Evolutionary conservation across 306 rosid genomes (phyloP).

Genomic region (Fagus sylvatica): DNA sequence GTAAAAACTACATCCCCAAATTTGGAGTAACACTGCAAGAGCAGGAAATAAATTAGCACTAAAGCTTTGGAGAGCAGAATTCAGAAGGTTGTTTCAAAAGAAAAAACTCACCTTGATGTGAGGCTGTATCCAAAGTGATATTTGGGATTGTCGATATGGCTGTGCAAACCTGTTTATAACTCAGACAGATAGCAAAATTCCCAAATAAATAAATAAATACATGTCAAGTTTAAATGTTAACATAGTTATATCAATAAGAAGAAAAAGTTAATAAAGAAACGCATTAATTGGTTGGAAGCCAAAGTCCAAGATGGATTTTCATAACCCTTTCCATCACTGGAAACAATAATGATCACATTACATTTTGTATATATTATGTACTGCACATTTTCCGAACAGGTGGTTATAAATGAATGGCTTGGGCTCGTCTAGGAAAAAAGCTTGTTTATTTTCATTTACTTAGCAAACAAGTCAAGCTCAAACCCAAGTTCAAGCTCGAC

Average conservation of each 20-base stretch:
- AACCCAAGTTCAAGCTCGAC: too few species aligned
- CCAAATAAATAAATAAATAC: neutral
- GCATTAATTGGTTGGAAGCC: neutral
- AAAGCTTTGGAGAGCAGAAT: conserved; percentile 17
- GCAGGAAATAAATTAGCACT: conserved; percentile 29
- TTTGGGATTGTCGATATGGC: conserved; percentile 78
- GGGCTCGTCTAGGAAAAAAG: too few species aligned
- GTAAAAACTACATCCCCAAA: conserved; percentile 85
- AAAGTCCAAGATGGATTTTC: neutral
- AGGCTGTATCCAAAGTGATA: conserved; percentile 94
- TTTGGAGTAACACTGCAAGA: conserved; percentile 71
- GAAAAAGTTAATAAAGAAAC: neutral
- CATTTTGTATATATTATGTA: neutral
- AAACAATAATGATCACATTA: neutral
- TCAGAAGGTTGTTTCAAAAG: conserved; percentile 14
- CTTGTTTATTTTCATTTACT: too few species aligned
- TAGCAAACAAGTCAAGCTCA: too few species aligned
- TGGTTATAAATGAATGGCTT: neutral
- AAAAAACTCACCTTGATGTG: conserved; percentile 68
- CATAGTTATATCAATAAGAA: conserved; percentile 5
- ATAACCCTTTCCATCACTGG: neutral
- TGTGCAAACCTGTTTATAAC: conserved; percentile 69
- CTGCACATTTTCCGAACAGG: neutral
- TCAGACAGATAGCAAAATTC: conserved; percentile 25
- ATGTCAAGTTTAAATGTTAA: conserved; percentile 13